Percentiles rank a stretch among this genome's conserved stretches.
Evolutionary conservation across 306 rosid genomes (phyloP).

Genomic region (Citrullus amarus): DNA sequence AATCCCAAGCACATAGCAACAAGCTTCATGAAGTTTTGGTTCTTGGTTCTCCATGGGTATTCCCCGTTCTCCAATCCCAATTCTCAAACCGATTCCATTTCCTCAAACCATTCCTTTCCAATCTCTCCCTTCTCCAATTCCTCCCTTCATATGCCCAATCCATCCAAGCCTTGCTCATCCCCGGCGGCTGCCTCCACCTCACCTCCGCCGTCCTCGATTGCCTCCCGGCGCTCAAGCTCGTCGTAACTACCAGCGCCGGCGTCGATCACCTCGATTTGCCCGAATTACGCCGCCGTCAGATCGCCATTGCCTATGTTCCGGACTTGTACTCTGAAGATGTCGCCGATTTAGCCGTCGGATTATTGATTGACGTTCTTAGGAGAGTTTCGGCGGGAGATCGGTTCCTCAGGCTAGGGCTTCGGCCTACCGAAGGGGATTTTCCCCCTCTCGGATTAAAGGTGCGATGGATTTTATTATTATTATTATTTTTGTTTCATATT

Average conservation of each 20-base stretch:
- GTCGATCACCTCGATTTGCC: constrained; percentile 19
- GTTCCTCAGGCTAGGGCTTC: constrained; percentile 14
- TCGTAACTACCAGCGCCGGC: constrained; percentile 18
- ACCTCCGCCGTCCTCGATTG: constrained; percentile 2
- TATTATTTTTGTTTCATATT: no score
- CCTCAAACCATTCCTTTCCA: constrained; percentile 14
- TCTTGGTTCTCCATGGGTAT: background rate
- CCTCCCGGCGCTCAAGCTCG: constrained; percentile 16
- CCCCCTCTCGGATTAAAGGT: constrained; percentile 31
- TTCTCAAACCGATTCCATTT: constrained; percentile 13
- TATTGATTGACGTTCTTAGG: constrained; percentile 32
- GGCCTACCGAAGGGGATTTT: constrained; percentile 10
- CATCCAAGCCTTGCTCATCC: constrained; percentile 8
- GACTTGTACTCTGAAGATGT: constrained; percentile 28
- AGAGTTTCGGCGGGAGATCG: constrained; percentile 23
- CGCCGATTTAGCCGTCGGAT: constrained; percentile 37
- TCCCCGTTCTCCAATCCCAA: constrained; percentile 4
- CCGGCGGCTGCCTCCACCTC: background rate
- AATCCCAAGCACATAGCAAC: background rate
- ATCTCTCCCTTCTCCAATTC: constrained; percentile 16
- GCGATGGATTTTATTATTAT: background rate
- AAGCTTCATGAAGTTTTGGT: constrained; percentile 6
- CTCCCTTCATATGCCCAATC: constrained; percentile 4
- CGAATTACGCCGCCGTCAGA: constrained; percentile 9
- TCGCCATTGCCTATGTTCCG: constrained; percentile 21